Conservation (phyloP, 148 eudicot genomes). For the Oxyria digyna region DNA sequence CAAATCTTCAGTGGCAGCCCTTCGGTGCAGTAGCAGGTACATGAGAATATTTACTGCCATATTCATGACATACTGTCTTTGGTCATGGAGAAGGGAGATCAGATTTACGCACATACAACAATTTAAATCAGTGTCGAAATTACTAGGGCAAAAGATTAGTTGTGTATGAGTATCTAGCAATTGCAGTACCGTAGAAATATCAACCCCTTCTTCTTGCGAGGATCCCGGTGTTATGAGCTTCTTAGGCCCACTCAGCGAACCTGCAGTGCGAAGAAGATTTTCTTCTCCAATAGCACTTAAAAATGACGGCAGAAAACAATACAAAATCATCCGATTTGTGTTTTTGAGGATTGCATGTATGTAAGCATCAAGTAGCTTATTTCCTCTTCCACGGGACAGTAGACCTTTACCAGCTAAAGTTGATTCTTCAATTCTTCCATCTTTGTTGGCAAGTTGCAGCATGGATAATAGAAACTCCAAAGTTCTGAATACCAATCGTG, state of each 20-base stretch:
- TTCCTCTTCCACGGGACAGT: constrained; percentile 82
- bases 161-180: constrained; percentile 79
- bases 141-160: constrained; percentile 88
- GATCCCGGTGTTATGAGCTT: constrained; percentile 18
- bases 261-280: constrained; percentile 51
- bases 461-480: constrained; percentile 89
- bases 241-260: constrained; percentile 39
- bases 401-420: constrained; percentile 65
- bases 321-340: constrained; percentile 74
- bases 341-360: constrained; percentile 72
- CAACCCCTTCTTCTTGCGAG: constrained; percentile 47
- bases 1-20: constrained; percentile 81
- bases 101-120: constrained; percentile 88
- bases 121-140: constrained; percentile 70
- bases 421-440: constrained; percentile 80
- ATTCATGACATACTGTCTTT: constrained; percentile 44
- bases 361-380: constrained; percentile 79
- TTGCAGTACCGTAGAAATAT: constrained; percentile 77
- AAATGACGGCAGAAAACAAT: constrained; percentile 84
- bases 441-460: constrained; percentile 96
- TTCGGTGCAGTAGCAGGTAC: constrained; percentile 78
- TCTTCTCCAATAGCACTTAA: constrained; percentile 73
- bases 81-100: constrained; percentile 71
- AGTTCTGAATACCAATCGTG: constrained; percentile 59
- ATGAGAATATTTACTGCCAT: constrained; percentile 78